These are phyloP conservation scores for Mentha longifolia DNA, from an alignment of 257 asterid species.

Conservation along the genomic window DNA sequence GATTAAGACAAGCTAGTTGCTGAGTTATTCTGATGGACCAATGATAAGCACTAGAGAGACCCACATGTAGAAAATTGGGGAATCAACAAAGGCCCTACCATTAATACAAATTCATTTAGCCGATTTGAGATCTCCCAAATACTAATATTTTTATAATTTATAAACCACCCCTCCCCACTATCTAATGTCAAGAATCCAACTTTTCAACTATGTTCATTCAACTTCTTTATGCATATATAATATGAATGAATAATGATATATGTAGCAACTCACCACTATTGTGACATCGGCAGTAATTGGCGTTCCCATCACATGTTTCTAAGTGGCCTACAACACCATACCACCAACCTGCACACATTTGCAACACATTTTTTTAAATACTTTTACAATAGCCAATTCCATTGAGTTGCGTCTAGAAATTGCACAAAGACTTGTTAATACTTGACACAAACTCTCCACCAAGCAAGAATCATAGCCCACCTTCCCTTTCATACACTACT, in stretches of 20 bases:
- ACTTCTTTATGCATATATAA: neutral
- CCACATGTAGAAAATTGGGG: constrained; percentile 45
- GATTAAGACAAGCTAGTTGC: constrained; percentile 44
- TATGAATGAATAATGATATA: neutral
- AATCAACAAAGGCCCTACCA: constrained; percentile 47
- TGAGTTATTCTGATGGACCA: constrained; percentile 44
- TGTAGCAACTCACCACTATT: constrained; percentile 64
- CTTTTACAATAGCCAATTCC: constrained; percentile 19
- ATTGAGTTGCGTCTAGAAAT: constrained; percentile 25
- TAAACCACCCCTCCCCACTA: constrained; percentile 1
- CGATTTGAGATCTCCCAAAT: constrained; percentile 1
- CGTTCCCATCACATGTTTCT: constrained; percentile 77
- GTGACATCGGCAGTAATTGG: constrained; percentile 70
- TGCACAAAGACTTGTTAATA: neutral
- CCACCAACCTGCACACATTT: constrained; percentile 83
- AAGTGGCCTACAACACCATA: constrained; percentile 93
- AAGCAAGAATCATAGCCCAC: neutral
- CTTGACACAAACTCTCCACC: constrained; percentile 35
- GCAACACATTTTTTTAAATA: constrained; percentile 29
- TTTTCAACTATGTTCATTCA: constrained; percentile 2
- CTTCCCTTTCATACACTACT: neutral
- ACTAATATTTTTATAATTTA: neutral
- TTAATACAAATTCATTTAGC: constrained; percentile 18
- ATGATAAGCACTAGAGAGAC: constrained; percentile 34
- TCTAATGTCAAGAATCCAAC: constrained; percentile 4